Evolutionary conservation across 306 rosid species (phyloP), one percentile per base, ranked within the genome.

Genomic region (Acacia acuminata): DNA sequence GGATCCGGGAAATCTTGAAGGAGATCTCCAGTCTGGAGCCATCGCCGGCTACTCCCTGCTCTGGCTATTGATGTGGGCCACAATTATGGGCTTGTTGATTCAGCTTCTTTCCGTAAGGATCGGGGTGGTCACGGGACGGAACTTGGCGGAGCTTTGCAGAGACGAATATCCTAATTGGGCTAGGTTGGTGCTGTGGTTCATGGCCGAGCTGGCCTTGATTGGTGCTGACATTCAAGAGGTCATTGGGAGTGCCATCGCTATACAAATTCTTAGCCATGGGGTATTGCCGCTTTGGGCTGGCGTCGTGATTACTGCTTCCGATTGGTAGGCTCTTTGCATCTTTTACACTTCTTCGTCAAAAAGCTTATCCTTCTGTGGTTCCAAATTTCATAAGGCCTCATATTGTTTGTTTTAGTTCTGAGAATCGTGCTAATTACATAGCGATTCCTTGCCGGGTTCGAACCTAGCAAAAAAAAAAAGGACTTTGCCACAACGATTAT

Each of bases 191-290:
- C 88, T 94, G 0, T 94, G 98, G 98, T 84, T 89, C 79, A 91
- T 94, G 98, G 97, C 98, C 10, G 98, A 94, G 89, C n/a, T 94
- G 64, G 96, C 98, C n/a, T 79, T 94, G 58, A 94, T 94, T 84
- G 98, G 94, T 15, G 98, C 98, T 19, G 98, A 94, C 81, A 94
- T 94, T 90, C 97, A 94, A 71, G 98, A 94, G 88, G 98, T 94
- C 19, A 94, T 94, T 80, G 98, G 98, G 48, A 94, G 98, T 87
- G 98, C 98, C 71, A 91, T 94, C 56, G 98, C 98, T 73, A 88
- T 93, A 36, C 98, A 90, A 86, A 94, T 94, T 84, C 92, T 94
- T 16, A 94, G 97, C 82, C 84, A 77, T 9, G 97, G 98, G 10
- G 34, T 90, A 36, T 76, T 94, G 74, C 97, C 96, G 4, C 93